A percentile compares a stretch with the other conserved stretches of the same genome.
These are phyloP conservation scores for Colletotrichum australisinense DNA, from an alignment of 2,329 filamentous ascomycete genomes.

Conservation along the genomic window DNA sequence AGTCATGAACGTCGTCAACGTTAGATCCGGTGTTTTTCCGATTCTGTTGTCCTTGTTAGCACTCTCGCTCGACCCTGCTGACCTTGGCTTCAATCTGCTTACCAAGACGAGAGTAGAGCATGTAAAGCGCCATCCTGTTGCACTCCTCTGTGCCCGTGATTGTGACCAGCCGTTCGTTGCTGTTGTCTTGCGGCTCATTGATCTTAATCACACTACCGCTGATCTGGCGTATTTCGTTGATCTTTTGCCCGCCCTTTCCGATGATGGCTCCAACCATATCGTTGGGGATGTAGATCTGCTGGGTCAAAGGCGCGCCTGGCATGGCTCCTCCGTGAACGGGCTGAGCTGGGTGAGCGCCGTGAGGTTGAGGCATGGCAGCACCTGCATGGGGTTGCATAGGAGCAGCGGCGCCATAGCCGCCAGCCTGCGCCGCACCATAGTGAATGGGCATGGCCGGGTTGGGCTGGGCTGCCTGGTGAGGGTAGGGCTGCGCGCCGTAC, in stretches of 20 bases:
- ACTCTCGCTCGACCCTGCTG: background rate
- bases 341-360: slow-evolving; percentile 69
- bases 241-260: slow-evolving; percentile 97
- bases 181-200: slow-evolving; percentile 99
- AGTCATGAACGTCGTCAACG: slow-evolving; percentile 36
- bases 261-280: slow-evolving; percentile 99
- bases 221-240: slow-evolving; percentile 98
- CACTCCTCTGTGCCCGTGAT: slow-evolving; percentile 98
- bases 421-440: slow-evolving; percentile 75
- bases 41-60: slow-evolving; percentile 51
- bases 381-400: slow-evolving; percentile 81
- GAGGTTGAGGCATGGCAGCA: slow-evolving; percentile 65
- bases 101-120: slow-evolving; percentile 98
- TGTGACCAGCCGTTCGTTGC: slow-evolving; percentile 96
- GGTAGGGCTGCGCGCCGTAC: slow-evolving; percentile 80
- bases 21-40: slow-evolving; percentile 58
- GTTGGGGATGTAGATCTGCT: slow-evolving; percentile 99
- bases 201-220: slow-evolving; percentile 99
- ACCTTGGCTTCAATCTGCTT: slow-evolving; percentile 47
- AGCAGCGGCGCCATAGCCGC: slow-evolving; percentile 81
- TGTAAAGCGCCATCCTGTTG: slow-evolving; percentile 99
- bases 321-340: slow-evolving; percentile 75
- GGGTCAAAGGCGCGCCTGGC: slow-evolving; percentile 87
- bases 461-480: slow-evolving; percentile 71
- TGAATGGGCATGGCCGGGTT: slow-evolving; percentile 76